Evolutionary conservation across 2,329 filamentous ascomycete species (phyloP).

Genomic region (Botrytis sinoallii): DNA sequence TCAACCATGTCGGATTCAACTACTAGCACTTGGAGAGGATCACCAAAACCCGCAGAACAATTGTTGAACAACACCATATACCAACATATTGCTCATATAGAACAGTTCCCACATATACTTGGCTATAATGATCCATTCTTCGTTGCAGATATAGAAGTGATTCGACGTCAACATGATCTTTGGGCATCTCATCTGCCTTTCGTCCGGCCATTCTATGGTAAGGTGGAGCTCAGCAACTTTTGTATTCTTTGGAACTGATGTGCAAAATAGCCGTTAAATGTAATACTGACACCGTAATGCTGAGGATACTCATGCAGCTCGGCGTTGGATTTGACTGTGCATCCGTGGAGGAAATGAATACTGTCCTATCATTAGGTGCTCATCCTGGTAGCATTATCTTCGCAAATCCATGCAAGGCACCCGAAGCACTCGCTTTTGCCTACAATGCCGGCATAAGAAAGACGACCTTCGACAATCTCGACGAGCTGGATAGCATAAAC

Average conservation of each 20-base stretch:
- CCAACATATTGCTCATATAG: background rate
- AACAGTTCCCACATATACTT: background rate
- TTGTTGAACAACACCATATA: background rate
- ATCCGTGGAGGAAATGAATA: background rate
- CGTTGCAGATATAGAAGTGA: background rate
- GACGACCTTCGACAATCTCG: background rate
- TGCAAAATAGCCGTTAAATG: background rate
- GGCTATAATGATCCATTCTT: background rate
- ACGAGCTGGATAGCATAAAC: constrained; percentile 1
- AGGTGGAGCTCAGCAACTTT: background rate
- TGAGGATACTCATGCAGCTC: background rate
- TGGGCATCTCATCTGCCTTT: background rate
- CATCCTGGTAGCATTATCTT: background rate
- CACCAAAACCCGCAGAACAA: background rate
- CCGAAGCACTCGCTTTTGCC: background rate
- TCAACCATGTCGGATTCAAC: background rate
- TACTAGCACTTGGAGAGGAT: background rate
- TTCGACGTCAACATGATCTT: background rate
- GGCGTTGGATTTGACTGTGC: background rate
- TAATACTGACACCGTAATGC: background rate
- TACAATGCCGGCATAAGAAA: background rate
- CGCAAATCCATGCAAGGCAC: constrained; percentile 3
- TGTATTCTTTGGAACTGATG: background rate
- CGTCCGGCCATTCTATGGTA: background rate
- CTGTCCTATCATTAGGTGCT: background rate